Percentiles rank a stretch among this genome's conserved stretches.
Conservation (phyloP, 768 basidiomycete genomes). For the Daedaleopsis sinensis region DNA sequence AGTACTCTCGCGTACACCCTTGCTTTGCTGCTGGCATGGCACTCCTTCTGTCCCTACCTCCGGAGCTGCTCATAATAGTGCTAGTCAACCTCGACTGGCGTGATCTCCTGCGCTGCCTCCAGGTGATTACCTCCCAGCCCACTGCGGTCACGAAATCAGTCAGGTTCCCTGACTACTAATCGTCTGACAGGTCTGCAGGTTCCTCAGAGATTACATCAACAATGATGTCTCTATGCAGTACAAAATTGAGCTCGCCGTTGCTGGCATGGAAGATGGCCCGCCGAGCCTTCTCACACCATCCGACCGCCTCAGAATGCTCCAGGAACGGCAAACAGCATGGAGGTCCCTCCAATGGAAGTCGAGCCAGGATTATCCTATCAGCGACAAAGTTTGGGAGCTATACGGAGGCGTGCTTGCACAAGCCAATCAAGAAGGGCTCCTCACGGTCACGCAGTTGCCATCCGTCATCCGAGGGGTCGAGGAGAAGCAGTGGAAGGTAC, state of each 20-base stretch:
- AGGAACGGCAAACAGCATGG: constrained; percentile 28
- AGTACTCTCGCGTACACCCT: no score
- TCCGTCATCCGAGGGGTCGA: constrained; percentile 51
- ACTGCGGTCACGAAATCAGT: neutral
- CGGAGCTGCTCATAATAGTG: constrained; percentile 27
- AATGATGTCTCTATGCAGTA: constrained; percentile 25
- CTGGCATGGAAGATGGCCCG: constrained; percentile 46
- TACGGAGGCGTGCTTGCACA: constrained; percentile 61
- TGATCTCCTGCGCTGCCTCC: constrained; percentile 21
- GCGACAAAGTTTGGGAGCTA: constrained; percentile 58
- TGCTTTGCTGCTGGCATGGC: no score
- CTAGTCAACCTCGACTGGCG: constrained; percentile 23
- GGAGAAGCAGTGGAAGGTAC: constrained; percentile 47
- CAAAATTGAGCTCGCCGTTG: constrained; percentile 38
- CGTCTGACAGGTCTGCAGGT: constrained; percentile 21
- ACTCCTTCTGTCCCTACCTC: constrained; percentile 15
- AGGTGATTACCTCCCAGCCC: constrained; percentile 18
- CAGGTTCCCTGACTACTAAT: neutral
- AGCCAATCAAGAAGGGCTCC: constrained; percentile 27
- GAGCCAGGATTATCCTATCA: constrained; percentile 37
- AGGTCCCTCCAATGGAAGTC: constrained; percentile 14
- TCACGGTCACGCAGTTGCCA: constrained; percentile 53
- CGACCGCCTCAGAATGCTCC: constrained; percentile 43
- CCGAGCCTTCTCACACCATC: constrained; percentile 30
- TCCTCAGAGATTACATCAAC: constrained; percentile 18